Evolutionary conservation across 345 rosid species (phyloP).

Genomic region (Erucastrum elatum): DNA sequence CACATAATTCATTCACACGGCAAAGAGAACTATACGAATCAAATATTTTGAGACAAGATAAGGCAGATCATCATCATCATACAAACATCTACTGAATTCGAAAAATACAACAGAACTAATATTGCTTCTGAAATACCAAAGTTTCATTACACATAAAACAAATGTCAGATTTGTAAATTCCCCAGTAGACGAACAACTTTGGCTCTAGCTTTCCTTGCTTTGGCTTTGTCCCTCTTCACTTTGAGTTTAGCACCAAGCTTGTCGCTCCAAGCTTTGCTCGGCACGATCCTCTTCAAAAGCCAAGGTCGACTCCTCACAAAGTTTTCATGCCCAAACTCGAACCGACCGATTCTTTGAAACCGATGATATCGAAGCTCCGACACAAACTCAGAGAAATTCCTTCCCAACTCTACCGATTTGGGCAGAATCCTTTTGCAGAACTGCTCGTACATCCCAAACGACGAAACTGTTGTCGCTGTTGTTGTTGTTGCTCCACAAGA

Average conservation of each 20-base stretch:
- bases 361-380: background rate
- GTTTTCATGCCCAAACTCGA: background rate
- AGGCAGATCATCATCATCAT: background rate
- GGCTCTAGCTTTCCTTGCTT: background rate
- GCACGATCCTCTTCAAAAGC: background rate
- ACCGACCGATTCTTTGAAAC: background rate
- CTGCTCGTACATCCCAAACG: background rate
- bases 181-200: background rate
- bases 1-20: background rate
- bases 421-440: background rate
- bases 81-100: background rate
- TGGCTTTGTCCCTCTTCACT: background rate
- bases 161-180: background rate
- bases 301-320: background rate
- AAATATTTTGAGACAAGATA: background rate
- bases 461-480: slow-evolving; percentile 1
- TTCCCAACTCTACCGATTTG: background rate
- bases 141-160: background rate
- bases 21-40: background rate
- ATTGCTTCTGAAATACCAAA: background rate
- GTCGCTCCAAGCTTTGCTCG: background rate
- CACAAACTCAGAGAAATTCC: background rate
- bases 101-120: background rate
- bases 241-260: background rate
- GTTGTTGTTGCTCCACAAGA: slow-evolving; percentile 6